Base-by-base conservation (phyloP, 2,329 filamentous ascomycete genomes). In the Hypomyces rosellus region DNA sequence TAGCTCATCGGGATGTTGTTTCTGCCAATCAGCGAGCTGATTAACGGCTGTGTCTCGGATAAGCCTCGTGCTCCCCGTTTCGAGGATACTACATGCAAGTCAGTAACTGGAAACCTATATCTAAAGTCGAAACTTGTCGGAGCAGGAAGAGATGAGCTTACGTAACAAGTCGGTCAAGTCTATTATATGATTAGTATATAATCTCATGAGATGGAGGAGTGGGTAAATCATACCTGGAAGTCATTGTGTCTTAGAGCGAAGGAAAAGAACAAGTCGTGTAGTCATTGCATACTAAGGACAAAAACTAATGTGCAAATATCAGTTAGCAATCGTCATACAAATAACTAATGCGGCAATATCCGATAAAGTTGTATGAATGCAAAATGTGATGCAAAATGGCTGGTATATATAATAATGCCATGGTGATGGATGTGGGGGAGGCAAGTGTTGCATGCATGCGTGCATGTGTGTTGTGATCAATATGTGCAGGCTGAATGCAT, bases 1-100 rank as follows among this genome's bases (percentile, higher is more conserved):
- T 1, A 99, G 76, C 68, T 99, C 95, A 71, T 99, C 92, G 0
- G 93, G 93, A 62, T 97, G 93, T 68, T 93, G 88, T 67, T 96
- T 97, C 71, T 99, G 95, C 69, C 96, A 93, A 71, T 99, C 93
- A 55, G 91, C 93, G 56, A 99, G 80, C 72, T 99, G 93, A 65
- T 95, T 90, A 55, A 95, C 93, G 55, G 93, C 95, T 55, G 93
- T 99, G 65, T 96, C 95, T 59, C 95, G 86, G 65, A 99, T 97
- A 59, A 99, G 78, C 65, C 87, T 86, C 54, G 93, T 99, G 72
- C 92, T 97, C 61, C 93, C 93, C 51, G 93, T 97, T 78, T 99
- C 93, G 61, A 99, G 84, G 66, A 99, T 83, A 57, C 91, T 96
- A 22, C 2, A 34, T 12, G 3, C n/a, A 22, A 34, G 25, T 45